Percentiles rank a stretch among this genome's conserved stretches.
Conservation (phyloP, 768 basidiomycete genomes). For the Multifurca ochricompacta region DNA sequence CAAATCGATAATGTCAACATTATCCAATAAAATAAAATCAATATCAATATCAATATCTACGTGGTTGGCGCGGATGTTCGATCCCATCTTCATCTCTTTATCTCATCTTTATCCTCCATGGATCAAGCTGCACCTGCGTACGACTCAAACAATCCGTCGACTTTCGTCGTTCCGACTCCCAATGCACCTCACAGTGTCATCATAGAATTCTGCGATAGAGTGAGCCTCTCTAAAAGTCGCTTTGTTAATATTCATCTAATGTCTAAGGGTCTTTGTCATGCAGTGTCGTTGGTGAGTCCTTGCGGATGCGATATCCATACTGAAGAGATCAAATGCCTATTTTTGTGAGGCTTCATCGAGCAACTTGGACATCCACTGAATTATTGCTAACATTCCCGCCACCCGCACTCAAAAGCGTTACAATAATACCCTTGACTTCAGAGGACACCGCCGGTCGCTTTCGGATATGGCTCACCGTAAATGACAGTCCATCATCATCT, state of each 20-base stretch:
- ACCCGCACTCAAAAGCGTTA: slow-evolving; percentile 57
- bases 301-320: neutral
- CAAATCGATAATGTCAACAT: too few species aligned
- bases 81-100: neutral
- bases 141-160: slow-evolving; percentile 37
- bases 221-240: slow-evolving; percentile 33
- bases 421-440: slow-evolving; percentile 63
- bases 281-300: slow-evolving; percentile 70
- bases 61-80: too few species aligned
- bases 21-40: too few species aligned
- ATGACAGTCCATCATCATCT: slow-evolving; percentile 30
- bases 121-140: too few species aligned
- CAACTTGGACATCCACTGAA: slow-evolving; percentile 91
- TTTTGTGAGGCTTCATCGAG: slow-evolving; percentile 72
- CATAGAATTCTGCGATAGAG: slow-evolving; percentile 91
- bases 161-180: slow-evolving; percentile 49
- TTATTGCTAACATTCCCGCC: slow-evolving; percentile 86
- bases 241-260: slow-evolving; percentile 4
- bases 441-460: slow-evolving; percentile 88
- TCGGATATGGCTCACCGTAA: slow-evolving; percentile 71
- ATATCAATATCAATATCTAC: too few species aligned
- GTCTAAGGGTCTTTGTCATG: neutral
- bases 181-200: slow-evolving; percentile 49
- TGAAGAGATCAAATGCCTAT: neutral
- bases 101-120: too few species aligned